phyloP scores from a whole-genome alignment of 2,329 filamentous ascomycete species.

The Fusarium metavorans region DNA sequence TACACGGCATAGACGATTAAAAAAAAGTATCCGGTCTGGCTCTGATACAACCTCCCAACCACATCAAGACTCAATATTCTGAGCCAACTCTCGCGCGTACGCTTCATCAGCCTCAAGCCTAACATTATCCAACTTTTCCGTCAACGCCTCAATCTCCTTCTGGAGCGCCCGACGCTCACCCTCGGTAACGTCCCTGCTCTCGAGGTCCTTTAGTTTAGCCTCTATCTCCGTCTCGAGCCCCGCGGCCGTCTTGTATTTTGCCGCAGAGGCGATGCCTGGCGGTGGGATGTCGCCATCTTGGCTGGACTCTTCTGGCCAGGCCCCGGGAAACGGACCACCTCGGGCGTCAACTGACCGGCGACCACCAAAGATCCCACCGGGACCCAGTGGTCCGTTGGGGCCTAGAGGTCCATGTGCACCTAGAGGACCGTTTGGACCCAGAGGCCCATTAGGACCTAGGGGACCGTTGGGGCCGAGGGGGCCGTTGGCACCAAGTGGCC shows the following conservation, averaged over 20 bases:
- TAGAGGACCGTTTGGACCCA: conserved; percentile 5
- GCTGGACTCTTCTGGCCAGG: conserved; percentile 51
- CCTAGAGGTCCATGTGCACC: neutral
- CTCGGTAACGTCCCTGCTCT: conserved; percentile 40
- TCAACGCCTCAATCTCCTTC: conserved; percentile 55
- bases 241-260: conserved; percentile 53
- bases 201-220: conserved; percentile 46
- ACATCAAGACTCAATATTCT: neutral
- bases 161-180: conserved; percentile 42
- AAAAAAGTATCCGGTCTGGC: neutral
- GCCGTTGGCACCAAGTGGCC: conserved; percentile 19
- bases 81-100: conserved; percentile 58
- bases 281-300: conserved; percentile 31
- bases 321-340: conserved; percentile 44
- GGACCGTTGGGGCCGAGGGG: conserved; percentile 18
- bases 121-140: conserved; percentile 52
- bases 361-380: conserved; percentile 13
- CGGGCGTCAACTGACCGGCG: neutral
- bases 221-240: conserved; percentile 51
- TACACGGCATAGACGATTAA: neutral
- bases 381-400: neutral
- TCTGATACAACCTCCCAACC: neutral
- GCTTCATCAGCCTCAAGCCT: conserved; percentile 61
- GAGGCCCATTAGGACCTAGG: conserved; percentile 1
- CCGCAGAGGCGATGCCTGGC: conserved; percentile 44